Conservation (phyloP, 495 filamentous ascomycete species). For the Neurospora sp. region DNA sequence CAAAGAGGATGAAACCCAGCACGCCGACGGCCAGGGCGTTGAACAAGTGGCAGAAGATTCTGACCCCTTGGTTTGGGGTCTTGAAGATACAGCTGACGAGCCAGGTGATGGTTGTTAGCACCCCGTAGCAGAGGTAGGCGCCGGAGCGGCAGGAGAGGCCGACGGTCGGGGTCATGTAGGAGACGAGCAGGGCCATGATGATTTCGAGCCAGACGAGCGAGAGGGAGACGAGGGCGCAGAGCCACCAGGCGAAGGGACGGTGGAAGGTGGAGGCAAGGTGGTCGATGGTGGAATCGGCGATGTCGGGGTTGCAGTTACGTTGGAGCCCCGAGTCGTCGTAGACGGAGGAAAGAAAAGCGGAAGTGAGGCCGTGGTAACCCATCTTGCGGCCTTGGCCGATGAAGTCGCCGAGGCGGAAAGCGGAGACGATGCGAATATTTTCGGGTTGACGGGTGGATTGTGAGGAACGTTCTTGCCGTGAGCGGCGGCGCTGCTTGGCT, state of each 20-base stretch:
- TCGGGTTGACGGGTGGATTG: not conserved
- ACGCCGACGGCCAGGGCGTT: no score
- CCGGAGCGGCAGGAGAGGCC: no score
- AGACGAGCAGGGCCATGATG: no score
- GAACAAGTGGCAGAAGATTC: no score
- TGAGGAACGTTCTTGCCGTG: not conserved
- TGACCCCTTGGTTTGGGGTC: no score
- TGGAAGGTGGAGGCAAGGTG: constrained; percentile 1
- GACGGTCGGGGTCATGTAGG: no score
- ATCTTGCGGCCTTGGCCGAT: constrained; percentile 11
- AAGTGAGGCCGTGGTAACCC: constrained; percentile 32
- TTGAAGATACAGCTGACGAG: no score
- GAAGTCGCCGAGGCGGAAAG: no score
- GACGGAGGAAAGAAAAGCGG: constrained; percentile 33
- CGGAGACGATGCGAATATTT: no score
- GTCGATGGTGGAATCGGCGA: constrained; percentile 33
- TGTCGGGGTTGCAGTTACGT: constrained; percentile 28
- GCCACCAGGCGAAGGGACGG: constrained; percentile 8
- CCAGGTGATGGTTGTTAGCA: no score
- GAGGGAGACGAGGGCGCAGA: constrained; percentile 14
- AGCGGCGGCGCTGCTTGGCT: not conserved
- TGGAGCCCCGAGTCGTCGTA: constrained; percentile 11
- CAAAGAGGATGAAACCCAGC: no score
- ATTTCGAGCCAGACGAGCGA: constrained; percentile 16
- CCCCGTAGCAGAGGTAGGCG: no score